Conservation (phyloP, 805 yeast species). For the Cyberlindnera subsufficiens region DNA sequence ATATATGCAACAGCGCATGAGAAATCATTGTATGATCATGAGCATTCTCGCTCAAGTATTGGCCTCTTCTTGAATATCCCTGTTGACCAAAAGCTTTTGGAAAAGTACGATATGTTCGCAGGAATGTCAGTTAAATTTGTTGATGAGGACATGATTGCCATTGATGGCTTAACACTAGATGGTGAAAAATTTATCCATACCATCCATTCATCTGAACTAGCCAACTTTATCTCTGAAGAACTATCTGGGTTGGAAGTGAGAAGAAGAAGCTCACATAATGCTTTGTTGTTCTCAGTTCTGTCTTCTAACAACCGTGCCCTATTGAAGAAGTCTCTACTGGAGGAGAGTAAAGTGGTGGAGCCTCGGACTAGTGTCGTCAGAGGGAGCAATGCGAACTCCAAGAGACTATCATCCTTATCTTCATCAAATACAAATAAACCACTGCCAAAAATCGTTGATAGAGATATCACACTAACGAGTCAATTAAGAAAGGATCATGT, state of each 20-base stretch:
- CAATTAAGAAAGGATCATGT: conserved; percentile 3
- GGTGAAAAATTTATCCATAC: conserved; percentile 18
- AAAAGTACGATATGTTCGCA: conserved; percentile 33
- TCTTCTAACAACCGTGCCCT: conserved; percentile 7
- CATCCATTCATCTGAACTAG: conserved; percentile 28
- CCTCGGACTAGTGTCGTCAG: conserved; percentile 1
- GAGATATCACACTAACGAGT: conserved; percentile 1
- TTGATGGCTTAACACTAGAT: conserved; percentile 22
- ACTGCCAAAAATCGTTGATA: conserved; percentile 10
- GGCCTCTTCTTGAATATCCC: conserved; percentile 60
- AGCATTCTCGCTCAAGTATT: conserved; percentile 55
- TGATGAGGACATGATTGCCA: conserved; percentile 24
- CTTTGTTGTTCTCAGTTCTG: conserved; percentile 6
- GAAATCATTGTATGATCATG: conserved; percentile 40
- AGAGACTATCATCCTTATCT: conserved; percentile 14
- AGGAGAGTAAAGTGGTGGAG: background rate
- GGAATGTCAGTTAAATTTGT: conserved; percentile 43
- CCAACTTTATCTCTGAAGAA: conserved; percentile 32
- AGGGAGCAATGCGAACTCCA: conserved; percentile 14
- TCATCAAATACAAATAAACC: conserved; percentile 19
- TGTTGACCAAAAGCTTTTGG: conserved; percentile 32
- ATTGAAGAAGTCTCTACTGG: background rate
- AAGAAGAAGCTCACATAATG: conserved; percentile 11
- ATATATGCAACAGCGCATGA: conserved; percentile 72
- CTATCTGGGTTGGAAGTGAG: conserved; percentile 25